Evolutionary conservation across 108 stramenopile genomes (phyloP).

Genomic region (Seminavis robusta): DNA sequence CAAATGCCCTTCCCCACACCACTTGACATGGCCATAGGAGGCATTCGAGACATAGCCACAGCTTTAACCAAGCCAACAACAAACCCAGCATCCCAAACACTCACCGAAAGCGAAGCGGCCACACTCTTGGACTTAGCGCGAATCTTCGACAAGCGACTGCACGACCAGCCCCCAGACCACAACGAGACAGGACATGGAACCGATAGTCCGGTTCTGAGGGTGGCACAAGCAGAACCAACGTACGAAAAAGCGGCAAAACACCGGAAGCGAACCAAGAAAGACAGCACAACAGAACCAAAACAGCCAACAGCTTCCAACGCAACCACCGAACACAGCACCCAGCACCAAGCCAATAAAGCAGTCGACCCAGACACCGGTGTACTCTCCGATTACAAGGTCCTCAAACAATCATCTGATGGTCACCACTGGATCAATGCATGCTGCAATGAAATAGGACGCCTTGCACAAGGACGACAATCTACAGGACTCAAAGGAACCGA

Average conservation of each 20-base stretch:
- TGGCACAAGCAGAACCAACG: no score
- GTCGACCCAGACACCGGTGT: slow-evolving; percentile 22
- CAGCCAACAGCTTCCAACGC: no score
- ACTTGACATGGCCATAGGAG: background rate
- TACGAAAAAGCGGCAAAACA: no score
- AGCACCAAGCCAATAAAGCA: no score
- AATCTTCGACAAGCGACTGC: background rate
- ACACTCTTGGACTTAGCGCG: background rate
- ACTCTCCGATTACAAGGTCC: slow-evolving; percentile 17
- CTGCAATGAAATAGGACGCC: slow-evolving; percentile 26
- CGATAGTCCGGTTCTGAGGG: no score
- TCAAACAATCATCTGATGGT: background rate
- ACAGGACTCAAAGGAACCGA: slow-evolving; percentile 22
- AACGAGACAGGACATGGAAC: no score
- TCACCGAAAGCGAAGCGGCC: background rate
- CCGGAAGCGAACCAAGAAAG: no score
- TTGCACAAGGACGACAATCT: slow-evolving; percentile 31
- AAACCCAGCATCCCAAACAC: no score
- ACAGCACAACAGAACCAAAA: no score
- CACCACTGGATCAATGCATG: slow-evolving; percentile 13
- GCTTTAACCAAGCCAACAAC: background rate
- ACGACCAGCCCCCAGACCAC: background rate
- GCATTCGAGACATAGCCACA: background rate
- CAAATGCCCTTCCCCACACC: slow-evolving; percentile 6
- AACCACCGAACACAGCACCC: no score